Evolutionary conservation across 768 basidiomycete genomes (phyloP).

Genomic region (Trametopsis cervina): DNA sequence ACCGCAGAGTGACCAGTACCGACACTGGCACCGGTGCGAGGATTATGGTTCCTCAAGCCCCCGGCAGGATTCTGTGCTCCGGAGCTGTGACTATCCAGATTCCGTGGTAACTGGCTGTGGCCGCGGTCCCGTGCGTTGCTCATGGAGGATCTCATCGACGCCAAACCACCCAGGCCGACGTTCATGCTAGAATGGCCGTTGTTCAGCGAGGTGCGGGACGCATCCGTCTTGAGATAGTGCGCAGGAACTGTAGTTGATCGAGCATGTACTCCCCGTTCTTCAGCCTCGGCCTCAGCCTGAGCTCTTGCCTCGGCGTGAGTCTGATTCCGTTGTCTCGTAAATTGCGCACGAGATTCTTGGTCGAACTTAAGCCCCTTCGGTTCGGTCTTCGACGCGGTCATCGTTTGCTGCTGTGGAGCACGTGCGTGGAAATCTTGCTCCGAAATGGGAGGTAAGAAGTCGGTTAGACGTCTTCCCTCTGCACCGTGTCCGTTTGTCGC

Average conservation of each 20-base stretch:
- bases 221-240: constrained; percentile 14
- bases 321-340: constrained; percentile 21
- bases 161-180: no score
- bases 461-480: not conserved
- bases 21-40: not conserved
- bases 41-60: not conserved
- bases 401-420: not conserved
- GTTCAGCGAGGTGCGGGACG: no score
- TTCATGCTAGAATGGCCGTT: constrained; percentile 1
- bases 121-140: constrained; percentile 1
- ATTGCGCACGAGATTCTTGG: constrained; percentile 7
- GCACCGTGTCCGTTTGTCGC: constrained; percentile 10
- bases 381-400: not conserved
- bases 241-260: constrained; percentile 22
- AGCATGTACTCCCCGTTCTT: constrained; percentile 13
- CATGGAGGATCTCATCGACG: no score
- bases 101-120: not conserved
- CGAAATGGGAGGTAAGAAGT: not conserved
- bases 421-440: not conserved
- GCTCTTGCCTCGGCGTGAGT: constrained; percentile 18
- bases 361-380: constrained; percentile 6
- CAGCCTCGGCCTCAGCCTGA: constrained; percentile 6
- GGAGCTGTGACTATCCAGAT: not conserved
- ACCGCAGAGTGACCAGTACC: not conserved
- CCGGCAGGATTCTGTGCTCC: not conserved